Evolutionary conservation across 2,329 filamentous ascomycete genomes (phyloP), one percentile per base, ranked within the genome.

Genomic region (Aspergillus sp.): DNA sequence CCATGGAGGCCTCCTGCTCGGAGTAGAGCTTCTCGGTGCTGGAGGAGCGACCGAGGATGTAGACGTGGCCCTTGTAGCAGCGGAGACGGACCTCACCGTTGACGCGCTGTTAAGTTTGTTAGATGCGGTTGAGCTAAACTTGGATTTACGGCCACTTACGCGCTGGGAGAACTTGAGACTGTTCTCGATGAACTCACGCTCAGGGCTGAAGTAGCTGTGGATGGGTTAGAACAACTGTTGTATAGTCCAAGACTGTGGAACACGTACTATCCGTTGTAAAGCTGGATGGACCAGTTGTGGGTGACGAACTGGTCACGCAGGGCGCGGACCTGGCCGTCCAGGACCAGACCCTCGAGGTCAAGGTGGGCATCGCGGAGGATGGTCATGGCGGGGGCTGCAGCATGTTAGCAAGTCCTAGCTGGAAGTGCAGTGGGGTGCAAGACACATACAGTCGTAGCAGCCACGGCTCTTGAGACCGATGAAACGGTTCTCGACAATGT

Each of bases 401-500:
- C 13, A 56, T 15, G 52, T 63, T 53, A 63, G 61, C 25, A 8
- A n/a, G 28, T 10, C 15, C n/a, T 45, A 41, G 2, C 15, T n/a
- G 28, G 28, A 12, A 4, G 9, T 30, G 28, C 28, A 30, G 28
- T 15, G n/a, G 25, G 12, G 30, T 15, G 12, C 12, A 9, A 17
- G 17, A 13, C 72, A 74, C 50, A 71, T 76, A 45, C 77, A 78
- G 63, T 93, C 91, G 81, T 93, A 93, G 82, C 90, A 93, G 70
- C 91, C 91, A 70, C 91, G 87, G 67, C 85, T 88, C 82, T 93
- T 93, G 70, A 93, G 83, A 65, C 90, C 91, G 72, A 91, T 89
- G 81, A 89, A 91, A 57, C 91, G 85, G 81, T 91, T 90, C 78
- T 92, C 90, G 63, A 93, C 90, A 72, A 94, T 94, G 76, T 94